A percentile compares a stretch with the other conserved stretches of the same genome.
These are phyloP conservation scores for Mortierella antarctica DNA, from an alignment of 192 early-diverging fungal genomes.

Conservation along the genomic window DNA sequence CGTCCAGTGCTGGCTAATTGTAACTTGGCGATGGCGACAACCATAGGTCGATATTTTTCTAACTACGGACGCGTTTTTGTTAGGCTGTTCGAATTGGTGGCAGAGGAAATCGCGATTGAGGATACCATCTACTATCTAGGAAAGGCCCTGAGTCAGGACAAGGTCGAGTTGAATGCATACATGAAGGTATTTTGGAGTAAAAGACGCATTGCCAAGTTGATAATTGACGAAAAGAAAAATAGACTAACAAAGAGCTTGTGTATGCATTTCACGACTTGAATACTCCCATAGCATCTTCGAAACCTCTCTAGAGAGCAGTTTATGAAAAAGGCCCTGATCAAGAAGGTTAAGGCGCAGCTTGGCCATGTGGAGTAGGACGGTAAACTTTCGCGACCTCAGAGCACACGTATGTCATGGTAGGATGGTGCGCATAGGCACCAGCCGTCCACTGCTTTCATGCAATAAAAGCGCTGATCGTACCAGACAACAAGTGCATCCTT, in stretches of 20 bases:
- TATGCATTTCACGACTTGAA: not conserved
- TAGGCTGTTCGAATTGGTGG: constrained; percentile 88
- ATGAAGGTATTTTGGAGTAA: constrained; percentile 74
- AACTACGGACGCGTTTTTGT: constrained; percentile 38
- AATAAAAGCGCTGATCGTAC: too few species aligned
- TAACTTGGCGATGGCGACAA: not conserved
- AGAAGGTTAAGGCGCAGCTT: constrained; percentile 69
- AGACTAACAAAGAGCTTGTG: not conserved
- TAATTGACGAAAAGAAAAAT: too few species aligned
- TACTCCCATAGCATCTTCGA: constrained; percentile 68
- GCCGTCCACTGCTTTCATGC: too few species aligned
- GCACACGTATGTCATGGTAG: not conserved
- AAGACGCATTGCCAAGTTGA: not conserved
- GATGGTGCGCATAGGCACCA: not conserved
- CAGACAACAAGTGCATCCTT: too few species aligned
- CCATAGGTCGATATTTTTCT: not conserved
- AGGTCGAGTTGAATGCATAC: constrained; percentile 75
- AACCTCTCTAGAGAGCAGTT: constrained; percentile 90
- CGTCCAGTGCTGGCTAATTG: not conserved
- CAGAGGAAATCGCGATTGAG: constrained; percentile 90
- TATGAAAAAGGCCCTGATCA: constrained; percentile 82
- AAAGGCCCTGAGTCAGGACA: constrained; percentile 81
- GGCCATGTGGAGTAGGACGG: constrained; percentile 27
- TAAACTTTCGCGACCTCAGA: not conserved
- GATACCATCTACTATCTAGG: constrained; percentile 88